Conservation (phyloP, 2,329 filamentous ascomycete species). For the Fragosphaeria purpurea region DNA sequence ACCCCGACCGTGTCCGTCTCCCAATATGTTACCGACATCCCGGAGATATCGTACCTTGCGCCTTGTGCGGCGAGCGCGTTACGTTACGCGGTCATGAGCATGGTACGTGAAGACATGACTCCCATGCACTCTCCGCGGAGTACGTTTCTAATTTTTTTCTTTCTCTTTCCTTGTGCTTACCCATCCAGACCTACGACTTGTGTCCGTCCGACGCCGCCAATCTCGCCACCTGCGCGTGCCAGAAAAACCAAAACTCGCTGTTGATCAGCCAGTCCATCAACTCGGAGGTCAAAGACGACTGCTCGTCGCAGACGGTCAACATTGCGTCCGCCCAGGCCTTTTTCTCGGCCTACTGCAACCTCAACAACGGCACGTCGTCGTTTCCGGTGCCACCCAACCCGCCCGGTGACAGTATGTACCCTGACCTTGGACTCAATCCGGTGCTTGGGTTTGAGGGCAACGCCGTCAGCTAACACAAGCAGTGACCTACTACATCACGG, state of each 20-base stretch:
- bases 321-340: constrained; percentile 39
- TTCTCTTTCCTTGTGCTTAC: too few relatives aligned
- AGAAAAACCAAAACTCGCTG: constrained; percentile 38
- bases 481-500: constrained; percentile 48
- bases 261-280: constrained; percentile 33
- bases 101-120: constrained; percentile 7
- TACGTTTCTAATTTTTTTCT: too few relatives aligned
- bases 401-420: constrained; percentile 36
- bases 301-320: constrained; percentile 36
- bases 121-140: too few relatives aligned
- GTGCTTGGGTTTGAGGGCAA: too few relatives aligned
- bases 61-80: constrained; percentile 32
- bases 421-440: too few relatives aligned
- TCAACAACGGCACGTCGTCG: constrained; percentile 37
- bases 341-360: constrained; percentile 41
- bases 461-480: background rate
- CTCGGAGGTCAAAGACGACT: constrained; percentile 31
- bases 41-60: constrained; percentile 31
- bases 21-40: constrained; percentile 40
- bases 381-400: constrained; percentile 37
- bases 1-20: constrained; percentile 33
- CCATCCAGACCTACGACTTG: constrained; percentile 18
- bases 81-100: constrained; percentile 28
- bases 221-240: constrained; percentile 41
- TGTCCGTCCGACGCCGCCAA: constrained; percentile 19